Evolutionary conservation across 306 rosid species (phyloP).

Genomic region (Leucaena leucocephala): DNA sequence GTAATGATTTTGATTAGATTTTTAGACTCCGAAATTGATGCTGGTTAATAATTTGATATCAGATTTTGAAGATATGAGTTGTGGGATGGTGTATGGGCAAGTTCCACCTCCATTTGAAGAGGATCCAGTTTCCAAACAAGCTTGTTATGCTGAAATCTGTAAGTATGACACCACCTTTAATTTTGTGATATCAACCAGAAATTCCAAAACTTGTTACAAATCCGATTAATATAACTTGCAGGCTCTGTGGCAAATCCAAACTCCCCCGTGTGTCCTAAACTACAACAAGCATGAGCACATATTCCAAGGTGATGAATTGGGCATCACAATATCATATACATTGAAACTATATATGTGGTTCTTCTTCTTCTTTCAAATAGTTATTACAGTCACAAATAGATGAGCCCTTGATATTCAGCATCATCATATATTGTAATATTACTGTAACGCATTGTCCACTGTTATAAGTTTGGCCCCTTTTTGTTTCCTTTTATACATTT

Average conservation of each 20-base stretch:
- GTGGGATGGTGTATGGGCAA: conserved; percentile 96
- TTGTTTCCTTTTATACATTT: neutral
- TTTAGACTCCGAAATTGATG: neutral
- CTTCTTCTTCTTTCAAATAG: conserved; percentile 6
- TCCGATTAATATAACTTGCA: conserved; percentile 38
- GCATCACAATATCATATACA: neutral
- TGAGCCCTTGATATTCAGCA: neutral
- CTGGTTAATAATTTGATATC: conserved; percentile 8
- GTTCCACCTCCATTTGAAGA: conserved; percentile 81
- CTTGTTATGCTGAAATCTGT: conserved; percentile 78
- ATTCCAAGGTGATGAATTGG: neutral
- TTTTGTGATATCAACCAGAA: conserved; percentile 9
- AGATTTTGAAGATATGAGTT: conserved; percentile 98
- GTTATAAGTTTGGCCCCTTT: neutral
- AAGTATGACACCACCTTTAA: conserved; percentile 34
- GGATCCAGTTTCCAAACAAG: conserved; percentile 85
- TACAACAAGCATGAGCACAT: conserved; percentile 56
- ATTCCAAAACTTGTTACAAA: conserved; percentile 31
- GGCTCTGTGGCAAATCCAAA: conserved; percentile 75
- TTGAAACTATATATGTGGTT: neutral
- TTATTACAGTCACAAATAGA: neutral
- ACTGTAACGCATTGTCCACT: neutral
- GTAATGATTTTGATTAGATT: neutral
- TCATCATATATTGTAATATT: neutral
- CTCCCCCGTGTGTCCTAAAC: conserved; percentile 64